Evolutionary conservation across 257 asterid species (phyloP), one percentile per base, ranked within the genome.

Genomic region (Scutellaria barbata): DNA sequence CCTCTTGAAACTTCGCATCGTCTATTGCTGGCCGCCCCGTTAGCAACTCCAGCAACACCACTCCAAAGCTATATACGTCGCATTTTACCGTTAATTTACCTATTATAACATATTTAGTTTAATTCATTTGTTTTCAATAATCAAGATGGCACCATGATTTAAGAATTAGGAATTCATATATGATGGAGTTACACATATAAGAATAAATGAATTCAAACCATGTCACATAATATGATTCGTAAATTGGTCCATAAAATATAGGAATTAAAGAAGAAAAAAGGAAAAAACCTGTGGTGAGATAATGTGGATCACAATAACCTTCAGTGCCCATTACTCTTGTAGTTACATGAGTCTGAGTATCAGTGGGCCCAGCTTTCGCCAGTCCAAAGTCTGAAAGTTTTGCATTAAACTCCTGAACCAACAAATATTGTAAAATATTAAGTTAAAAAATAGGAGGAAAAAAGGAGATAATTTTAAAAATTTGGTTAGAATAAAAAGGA

Each of bases 311-410:
- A 60, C 89, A 85, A 54, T 85, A 85, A 35, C 89, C 89, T 75
- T 85, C 81, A 0, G 89, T 85, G 30, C 87, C 89, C 89, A 85
- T 85, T 0, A 85, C 89, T 73, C 84, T 41, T 7, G 89, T 82
- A 30, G 87, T 75, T 10, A 82, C 85, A 75, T 85, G 87, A 62
- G 85, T 80, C 13, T 85, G 74, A 39, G 74, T 65, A 10, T 82
- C 82, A 0, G 89, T 85, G 5, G 87, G 89, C n/a, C 89, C 87
- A 1, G 85, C 64, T 76, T 82, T 85, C 12, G 87, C 87, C 61
- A 85, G 51, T 10, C 89, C 89, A 46, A 85, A 82, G 58, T 85
- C 87, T 39, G 89, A 85, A 51, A 85, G 87, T 77, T 85, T 85
- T 57, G 85, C 87, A 51, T 85, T 76, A 41, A 80, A 85, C 3